Percentiles rank a stretch among this genome's conserved stretches.
Conservation (phyloP, 148 eudicot species). For the Fagopyrum esculentum region DNA sequence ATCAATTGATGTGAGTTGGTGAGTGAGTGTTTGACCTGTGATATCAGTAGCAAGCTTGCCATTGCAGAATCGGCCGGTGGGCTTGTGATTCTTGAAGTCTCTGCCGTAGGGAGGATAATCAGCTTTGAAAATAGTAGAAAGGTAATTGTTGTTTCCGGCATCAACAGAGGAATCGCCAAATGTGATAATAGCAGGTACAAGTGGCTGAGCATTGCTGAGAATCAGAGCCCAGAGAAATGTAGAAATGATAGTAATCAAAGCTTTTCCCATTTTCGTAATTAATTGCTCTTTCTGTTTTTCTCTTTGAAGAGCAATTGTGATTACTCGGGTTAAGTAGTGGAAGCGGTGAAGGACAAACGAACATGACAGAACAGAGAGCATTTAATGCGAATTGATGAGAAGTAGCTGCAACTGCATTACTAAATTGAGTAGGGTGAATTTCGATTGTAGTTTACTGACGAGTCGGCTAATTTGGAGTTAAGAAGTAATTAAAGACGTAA, state of each 20-base stretch:
- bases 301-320: too few species aligned
- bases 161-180: constrained; percentile 89
- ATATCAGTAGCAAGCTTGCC: constrained; percentile 94
- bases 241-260: background rate
- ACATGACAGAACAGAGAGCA: too few species aligned
- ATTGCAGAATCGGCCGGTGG: constrained; percentile 95
- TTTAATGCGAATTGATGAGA: too few species aligned
- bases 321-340: too few species aligned
- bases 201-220: constrained; percentile 32
- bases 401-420: too few species aligned
- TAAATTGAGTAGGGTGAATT: too few species aligned
- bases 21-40: constrained; percentile 41
- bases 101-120: constrained; percentile 88
- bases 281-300: too few species aligned
- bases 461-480: too few species aligned
- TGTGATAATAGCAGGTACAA: constrained; percentile 73
- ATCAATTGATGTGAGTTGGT: background rate
- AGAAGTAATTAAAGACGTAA: too few species aligned
- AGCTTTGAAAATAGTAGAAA: constrained; percentile 69
- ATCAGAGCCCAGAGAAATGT: constrained; percentile 11
- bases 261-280: too few species aligned
- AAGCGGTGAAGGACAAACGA: too few species aligned
- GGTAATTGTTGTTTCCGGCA: constrained; percentile 81
- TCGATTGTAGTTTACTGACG: too few species aligned
- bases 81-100: constrained; percentile 51